Base-by-base conservation (phyloP, 345 rosid genomes). In the Streptanthus diversifolius region DNA sequence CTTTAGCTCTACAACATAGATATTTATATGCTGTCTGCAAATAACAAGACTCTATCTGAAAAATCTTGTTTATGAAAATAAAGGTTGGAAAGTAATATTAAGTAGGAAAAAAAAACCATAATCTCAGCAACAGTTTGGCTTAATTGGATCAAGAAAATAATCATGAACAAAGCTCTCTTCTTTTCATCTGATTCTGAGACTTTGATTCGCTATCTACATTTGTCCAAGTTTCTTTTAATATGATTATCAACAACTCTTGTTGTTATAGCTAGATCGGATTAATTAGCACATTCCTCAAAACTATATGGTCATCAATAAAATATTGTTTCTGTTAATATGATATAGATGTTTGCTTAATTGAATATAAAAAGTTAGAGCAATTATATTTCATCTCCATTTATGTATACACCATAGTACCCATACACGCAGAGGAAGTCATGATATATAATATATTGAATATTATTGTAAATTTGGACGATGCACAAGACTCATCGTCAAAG, bases 401-500 rank as follows among this genome's bases (percentile, higher is more conserved):
- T 11, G 5, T 37, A 37, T 12, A 12, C 41, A 11, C 44, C 15
- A 39, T 39, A 13, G 27, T 2, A 25, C 4, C 4, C 27, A 18
- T 44, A 17, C 51, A 41, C 52, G 33, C 14, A 62, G 37, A 48
- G 12, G 19, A 7, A 24, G 27, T 37, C 18, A 39, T n/a, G 18
- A 15, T 54, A 3, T 35, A 19, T 19, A 57, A 25, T 30, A 7
- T 30, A 30, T 39, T 27, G 21, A 52, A 40, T 30, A 62, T 41
- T 21, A 22, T 63, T 43, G 36, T 40, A 40, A 21, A 35, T 33
- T 52, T 22, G 43, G 29, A 54, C 43, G 45, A 64, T 44, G 63
- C 48, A 33, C 21, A 63, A 72, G 56, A 63, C 37, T 53, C 27
- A 40, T 54, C 39, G 21, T 54, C 57, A 73, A 25, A 52, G 76